Conservation (phyloP, 306 rosid species). For the Mimosa pudica region DNA sequence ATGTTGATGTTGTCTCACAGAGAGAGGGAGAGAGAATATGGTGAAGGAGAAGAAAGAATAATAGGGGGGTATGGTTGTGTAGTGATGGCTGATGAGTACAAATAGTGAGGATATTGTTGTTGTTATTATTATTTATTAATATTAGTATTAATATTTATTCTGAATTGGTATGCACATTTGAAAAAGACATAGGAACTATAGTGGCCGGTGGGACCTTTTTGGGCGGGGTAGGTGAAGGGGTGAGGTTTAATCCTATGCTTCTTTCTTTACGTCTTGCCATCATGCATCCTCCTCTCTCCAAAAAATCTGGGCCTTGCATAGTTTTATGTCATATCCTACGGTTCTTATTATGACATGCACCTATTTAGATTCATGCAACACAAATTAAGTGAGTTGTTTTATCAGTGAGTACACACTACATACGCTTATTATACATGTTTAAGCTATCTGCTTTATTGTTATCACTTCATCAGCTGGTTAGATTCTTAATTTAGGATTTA, state of each 20-base stretch:
- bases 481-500: too few species aligned
- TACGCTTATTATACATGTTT: too few species aligned
- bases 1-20: constrained; percentile 34
- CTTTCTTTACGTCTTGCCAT: not conserved
- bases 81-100: not conserved
- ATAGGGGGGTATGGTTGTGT: not conserved
- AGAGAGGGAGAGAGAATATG: not conserved
- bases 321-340: not conserved
- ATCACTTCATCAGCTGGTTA: too few species aligned
- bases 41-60: not conserved
- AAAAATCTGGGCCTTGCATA: not conserved
- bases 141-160: not conserved
- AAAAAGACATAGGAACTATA: not conserved
- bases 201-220: not conserved
- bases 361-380: too few species aligned
- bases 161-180: not conserved
- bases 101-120: not conserved
- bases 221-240: not conserved
- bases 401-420: too few species aligned
- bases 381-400: too few species aligned
- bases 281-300: not conserved
- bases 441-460: too few species aligned
- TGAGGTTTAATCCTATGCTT: not conserved
- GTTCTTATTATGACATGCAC: not conserved
- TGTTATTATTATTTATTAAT: too few species aligned